phyloP scores from a whole-genome alignment of 2,329 filamentous ascomycete species.

The Tolypocladium ophioglossoides region DNA sequence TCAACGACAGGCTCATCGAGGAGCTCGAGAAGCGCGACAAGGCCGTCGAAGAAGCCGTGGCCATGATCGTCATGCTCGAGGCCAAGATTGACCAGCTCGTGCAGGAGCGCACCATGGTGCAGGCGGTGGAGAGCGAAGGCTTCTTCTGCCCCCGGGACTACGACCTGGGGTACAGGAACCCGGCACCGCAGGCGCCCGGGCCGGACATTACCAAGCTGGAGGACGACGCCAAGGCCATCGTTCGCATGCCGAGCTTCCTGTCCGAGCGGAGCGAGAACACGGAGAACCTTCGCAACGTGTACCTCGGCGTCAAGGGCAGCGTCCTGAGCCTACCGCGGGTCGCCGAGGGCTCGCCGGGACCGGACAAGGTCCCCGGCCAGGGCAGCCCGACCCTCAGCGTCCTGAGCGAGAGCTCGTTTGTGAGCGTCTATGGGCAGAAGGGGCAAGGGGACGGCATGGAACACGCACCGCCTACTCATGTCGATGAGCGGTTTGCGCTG shows the following conservation, averaged over 20 bases:
- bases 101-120: slow-evolving; percentile 42
- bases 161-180: slow-evolving; percentile 15
- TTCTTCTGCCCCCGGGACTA: slow-evolving; percentile 21
- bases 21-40: slow-evolving; percentile 60
- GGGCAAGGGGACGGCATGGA: slow-evolving; percentile 19
- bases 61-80: slow-evolving; percentile 57
- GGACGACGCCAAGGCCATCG: slow-evolving; percentile 28
- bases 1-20: slow-evolving; percentile 46
- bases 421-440: slow-evolving; percentile 47
- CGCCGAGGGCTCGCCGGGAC: slow-evolving; percentile 28
- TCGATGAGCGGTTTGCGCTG: slow-evolving; percentile 19
- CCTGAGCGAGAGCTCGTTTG: slow-evolving; percentile 57
- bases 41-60: slow-evolving; percentile 59
- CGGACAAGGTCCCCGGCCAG: slow-evolving; percentile 19
- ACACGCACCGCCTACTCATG: slow-evolving; percentile 11
- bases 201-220: slow-evolving; percentile 11
- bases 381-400: slow-evolving; percentile 52
- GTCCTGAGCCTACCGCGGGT: slow-evolving; percentile 38
- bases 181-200: slow-evolving; percentile 7
- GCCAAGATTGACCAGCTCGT: slow-evolving; percentile 43
- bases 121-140: slow-evolving; percentile 34
- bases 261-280: slow-evolving; percentile 49
- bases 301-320: slow-evolving; percentile 39
- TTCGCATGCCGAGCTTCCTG: slow-evolving; percentile 54
- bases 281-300: slow-evolving; percentile 50